Evolutionary conservation across 1,139 yeast species (phyloP), one percentile per base, ranked within the genome.

Genomic region (Yamadazyma triangularis): DNA sequence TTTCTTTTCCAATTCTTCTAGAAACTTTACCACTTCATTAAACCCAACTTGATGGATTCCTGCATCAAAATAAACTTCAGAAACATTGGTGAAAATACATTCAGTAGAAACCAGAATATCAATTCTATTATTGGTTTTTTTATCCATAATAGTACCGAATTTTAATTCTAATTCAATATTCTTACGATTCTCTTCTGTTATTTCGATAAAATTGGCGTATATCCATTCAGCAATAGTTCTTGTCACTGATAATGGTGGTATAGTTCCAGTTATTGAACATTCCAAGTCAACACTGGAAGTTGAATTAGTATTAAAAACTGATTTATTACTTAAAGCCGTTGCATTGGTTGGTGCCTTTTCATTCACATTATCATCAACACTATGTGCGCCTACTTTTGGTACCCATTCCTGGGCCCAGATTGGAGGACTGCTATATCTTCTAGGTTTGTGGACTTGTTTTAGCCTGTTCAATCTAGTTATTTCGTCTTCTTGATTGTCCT

Each of bases 191-290:
- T 70, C 73, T 10, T 73, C 76, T 13, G 73, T 74, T 28, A 86
- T 67, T 23, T 81, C 79, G 26, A 70, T 68, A 34, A 87, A 68
- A 41, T 84, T 82, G 18, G 94, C 89, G 64, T 82, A 88, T 4
- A 88, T 70, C 96, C 96, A 88, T 45, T 83, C 87, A 11, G 94
- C 85, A 5, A 88, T 77, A 24, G 86, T 77, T 46, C 91, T 73
- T 4, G 91, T 83, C 31, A 86, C 65, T 44, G 87, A 91, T 44
- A 86, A 87, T 30, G 85, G 82, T 1, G 96, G 96, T 16, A 81
- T 74, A 2, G 79, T 65, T 8, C 87, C 87, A 2, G 87, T 74
- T 14, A 86, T 70, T 18, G 84, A 77, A 34, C 81, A 75, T 45
- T 68, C 73, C 27, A 68, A 53, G 45, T 68, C 74, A 47, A 63